Evolutionary conservation across 2,329 filamentous ascomycete species (phyloP), one percentile per base, ranked within the genome.

Genomic region (Teratosphaeria destructans): DNA sequence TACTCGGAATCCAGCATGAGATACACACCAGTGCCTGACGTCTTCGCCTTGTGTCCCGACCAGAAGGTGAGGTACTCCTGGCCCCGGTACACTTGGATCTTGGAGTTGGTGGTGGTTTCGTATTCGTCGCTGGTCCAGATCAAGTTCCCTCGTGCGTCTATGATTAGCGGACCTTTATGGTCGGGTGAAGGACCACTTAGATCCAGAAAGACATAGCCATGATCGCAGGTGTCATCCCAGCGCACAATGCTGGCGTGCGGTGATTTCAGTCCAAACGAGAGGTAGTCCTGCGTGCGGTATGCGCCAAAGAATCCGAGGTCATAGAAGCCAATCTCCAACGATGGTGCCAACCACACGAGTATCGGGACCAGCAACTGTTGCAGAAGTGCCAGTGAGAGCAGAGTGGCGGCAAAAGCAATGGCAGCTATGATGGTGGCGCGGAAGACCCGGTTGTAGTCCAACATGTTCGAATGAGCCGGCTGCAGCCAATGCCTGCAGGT

Each of bases 1-100:
- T 70, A 70, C 14, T 63, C 65, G 26, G 61, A 58, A 52, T 72
- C 66, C n/a, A 71, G 43, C 70, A 74, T 72, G 57, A 71, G 69
- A 56, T 72, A 74, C 39, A 65, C 60, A 11, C 73, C 72, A 55
- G 66, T 63, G 26, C 73, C 72, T 59, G 69, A 70, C 0, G 70
- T 72, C 1, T 66, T 66, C 3, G 68, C 66, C 37, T 72, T 70
- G 49, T 71, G 63, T n/a, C 74, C 73, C n/a, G 68, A 67, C 73
- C 73, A 76, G 60, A 75, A 72, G 0, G 74, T 75, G 19, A 76
- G 62, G 55, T 71, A 74, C 35, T 73, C 64, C 55, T 71, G 61
- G 32, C 68, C 71, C 35, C 70, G 67, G 63, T 71, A 75, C 10
- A 61, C 60, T 56, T 75, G 73, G 6, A 72, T 62, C 49, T 67